These are phyloP conservation scores for Fusarium poae DNA, from an alignment of 2,329 filamentous ascomycete genomes.

Conservation along the genomic window DNA sequence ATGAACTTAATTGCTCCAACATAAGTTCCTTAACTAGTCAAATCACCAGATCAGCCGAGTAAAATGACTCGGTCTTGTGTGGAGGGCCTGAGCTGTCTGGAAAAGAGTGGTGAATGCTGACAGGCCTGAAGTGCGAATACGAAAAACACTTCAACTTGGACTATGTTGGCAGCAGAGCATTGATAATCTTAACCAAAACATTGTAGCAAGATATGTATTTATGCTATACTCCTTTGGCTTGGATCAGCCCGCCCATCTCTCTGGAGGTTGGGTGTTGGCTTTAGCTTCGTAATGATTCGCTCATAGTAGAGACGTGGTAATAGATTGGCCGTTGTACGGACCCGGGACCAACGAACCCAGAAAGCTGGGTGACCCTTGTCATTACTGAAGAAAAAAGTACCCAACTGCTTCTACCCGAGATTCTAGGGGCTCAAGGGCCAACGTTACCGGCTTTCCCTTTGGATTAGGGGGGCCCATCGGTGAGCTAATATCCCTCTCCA, in stretches of 20 bases:
- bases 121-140: neutral
- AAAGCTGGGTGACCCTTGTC: constrained; percentile 26
- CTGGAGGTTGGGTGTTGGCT: neutral
- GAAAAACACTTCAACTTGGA: neutral
- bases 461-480: constrained; percentile 2
- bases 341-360: constrained; percentile 11
- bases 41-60: neutral
- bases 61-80: neutral
- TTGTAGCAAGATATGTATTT: neutral
- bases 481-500: neutral
- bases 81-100: neutral
- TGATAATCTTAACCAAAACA: neutral
- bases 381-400: neutral
- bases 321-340: constrained; percentile 1
- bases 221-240: neutral
- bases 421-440: constrained; percentile 41
- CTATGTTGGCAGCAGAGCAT: neutral
- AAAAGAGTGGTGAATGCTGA: neutral
- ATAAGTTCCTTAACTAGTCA: neutral
- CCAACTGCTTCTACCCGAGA: constrained; percentile 25
- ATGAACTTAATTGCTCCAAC: neutral
- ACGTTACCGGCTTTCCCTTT: constrained; percentile 12
- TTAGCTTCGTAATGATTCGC: neutral
- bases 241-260: neutral
- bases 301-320: neutral